Conservation (phyloP, 2,329 filamentous ascomycete genomes). For the Fusarium albosuccineum region DNA sequence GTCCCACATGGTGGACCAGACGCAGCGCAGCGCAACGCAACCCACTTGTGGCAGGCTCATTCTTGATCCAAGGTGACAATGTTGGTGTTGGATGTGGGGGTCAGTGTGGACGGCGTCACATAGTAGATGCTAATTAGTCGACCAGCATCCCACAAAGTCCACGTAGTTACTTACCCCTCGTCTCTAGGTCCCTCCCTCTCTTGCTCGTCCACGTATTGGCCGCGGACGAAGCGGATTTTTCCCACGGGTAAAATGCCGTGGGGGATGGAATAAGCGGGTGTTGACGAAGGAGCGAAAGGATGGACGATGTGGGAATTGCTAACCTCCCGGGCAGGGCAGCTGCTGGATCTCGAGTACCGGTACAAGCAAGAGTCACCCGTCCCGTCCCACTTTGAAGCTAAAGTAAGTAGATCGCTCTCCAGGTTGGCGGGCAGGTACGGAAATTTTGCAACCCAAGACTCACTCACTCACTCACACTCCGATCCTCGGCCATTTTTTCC, state of each 20-base stretch:
- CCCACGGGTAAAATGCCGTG: neutral
- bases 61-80: conserved; percentile 5
- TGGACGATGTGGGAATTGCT: neutral
- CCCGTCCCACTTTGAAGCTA: conserved; percentile 22
- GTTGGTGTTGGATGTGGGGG: conserved; percentile 28
- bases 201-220: conserved; percentile 1
- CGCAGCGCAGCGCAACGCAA: neutral
- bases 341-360: no score
- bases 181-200: neutral
- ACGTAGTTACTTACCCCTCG: neutral
- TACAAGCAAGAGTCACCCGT: conserved; percentile 13
- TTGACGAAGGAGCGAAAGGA: neutral
- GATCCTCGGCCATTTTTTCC: conserved; percentile 37
- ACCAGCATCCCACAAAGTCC: conserved; percentile 10
- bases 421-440: no score
- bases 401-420: neutral
- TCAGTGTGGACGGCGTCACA: conserved; percentile 18
- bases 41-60: conserved; percentile 21
- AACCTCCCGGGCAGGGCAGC: neutral
- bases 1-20: conserved; percentile 8
- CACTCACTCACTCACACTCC: conserved; percentile 24
- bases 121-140: conserved; percentile 24
- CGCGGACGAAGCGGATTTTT: conserved; percentile 4
- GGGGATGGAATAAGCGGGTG: neutral
- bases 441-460: conserved; percentile 16